Evolutionary conservation across 2,329 filamentous ascomycete genomes (phyloP).

Genomic region (Stenocarpella maydis): DNA sequence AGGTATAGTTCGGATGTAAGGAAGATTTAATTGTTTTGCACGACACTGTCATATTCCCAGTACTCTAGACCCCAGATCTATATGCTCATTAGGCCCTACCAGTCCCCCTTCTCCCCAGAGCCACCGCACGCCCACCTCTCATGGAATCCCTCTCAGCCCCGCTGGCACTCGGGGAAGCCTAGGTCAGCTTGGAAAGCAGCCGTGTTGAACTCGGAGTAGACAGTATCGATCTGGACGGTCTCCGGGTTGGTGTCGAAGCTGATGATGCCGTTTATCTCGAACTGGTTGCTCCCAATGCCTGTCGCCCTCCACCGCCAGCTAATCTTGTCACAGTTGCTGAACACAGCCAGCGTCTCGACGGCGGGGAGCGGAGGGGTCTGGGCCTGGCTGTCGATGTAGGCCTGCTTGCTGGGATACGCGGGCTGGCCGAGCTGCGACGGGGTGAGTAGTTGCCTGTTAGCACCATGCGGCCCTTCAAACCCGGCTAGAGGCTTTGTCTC

Average conservation of each 20-base stretch:
- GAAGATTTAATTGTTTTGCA: neutral
- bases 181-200: constrained; percentile 31
- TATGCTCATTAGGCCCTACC: too few relatives aligned
- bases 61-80: neutral
- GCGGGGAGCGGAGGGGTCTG: constrained; percentile 29
- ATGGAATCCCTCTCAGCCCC: neutral
- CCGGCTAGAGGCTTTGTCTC: too few relatives aligned
- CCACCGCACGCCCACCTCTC: neutral
- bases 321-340: constrained; percentile 31
- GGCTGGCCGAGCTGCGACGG: constrained; percentile 26
- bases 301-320: constrained; percentile 34
- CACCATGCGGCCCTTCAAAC: neutral
- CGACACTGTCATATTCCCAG: too few relatives aligned
- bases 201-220: constrained; percentile 35
- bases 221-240: constrained; percentile 29
- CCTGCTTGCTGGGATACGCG: constrained; percentile 33
- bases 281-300: constrained; percentile 29
- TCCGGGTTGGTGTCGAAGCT: constrained; percentile 21
- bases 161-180: constrained; percentile 8
- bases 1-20: too few relatives aligned
- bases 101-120: too few relatives aligned
- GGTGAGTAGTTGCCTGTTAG: neutral
- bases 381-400: constrained; percentile 33
- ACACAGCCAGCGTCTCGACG: constrained; percentile 28
- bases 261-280: constrained; percentile 34